Evolutionary conservation across 352 stramenopile genomes (phyloP), one percentile per base, ranked within the genome.

Genomic region (Blastocystis sp.): DNA sequence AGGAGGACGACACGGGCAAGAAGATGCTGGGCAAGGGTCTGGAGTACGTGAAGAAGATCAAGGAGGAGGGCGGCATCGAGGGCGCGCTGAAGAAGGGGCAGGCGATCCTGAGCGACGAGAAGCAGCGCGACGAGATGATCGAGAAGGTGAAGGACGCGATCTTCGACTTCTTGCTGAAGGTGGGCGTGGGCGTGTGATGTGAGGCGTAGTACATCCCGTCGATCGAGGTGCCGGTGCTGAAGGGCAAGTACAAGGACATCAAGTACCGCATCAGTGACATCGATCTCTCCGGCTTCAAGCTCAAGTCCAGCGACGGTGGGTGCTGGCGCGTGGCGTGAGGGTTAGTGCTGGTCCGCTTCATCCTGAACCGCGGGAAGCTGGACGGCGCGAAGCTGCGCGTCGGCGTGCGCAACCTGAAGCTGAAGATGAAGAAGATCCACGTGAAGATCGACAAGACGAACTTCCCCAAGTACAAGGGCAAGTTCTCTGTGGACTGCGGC

Each of bases 221-320:
- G 66, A 96, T 96, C 59, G 96, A 96, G 0, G 96, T 99, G 0
- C 96, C 99, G 93, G 98, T 96, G 86, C 92, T 99, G n/a, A 98
- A 99, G 79, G 92, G 99, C 53, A 99, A 95, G 95, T 96, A 99
- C 89, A 98, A 99, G 86, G 91, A 99, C 70, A 94, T 97, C 62
- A 92, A 97, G 84, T 93, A 97, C 90, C 94, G 96, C 71, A 93
- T 97, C 76, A 10, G 40, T 84, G 59, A 84, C 38, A 84, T 84
- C 48, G 74, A 84, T 23, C 62, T 84, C 34, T 71, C 59, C 40
- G 74, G 74, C 28, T 66, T 84, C 38, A 84, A 84, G 38, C 74
- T 84, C 40, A 84, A 84, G 62, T 59, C 74, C 38, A n/a, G 28
- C 10, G 74, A 84, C 48, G 74, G 66, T 77, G 45, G 66, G 66